Percentiles rank a stretch among this genome's conserved stretches.
phyloP scores from a whole-genome alignment of 177 flowering plant genomes.

The Telopea speciosissima region DNA sequence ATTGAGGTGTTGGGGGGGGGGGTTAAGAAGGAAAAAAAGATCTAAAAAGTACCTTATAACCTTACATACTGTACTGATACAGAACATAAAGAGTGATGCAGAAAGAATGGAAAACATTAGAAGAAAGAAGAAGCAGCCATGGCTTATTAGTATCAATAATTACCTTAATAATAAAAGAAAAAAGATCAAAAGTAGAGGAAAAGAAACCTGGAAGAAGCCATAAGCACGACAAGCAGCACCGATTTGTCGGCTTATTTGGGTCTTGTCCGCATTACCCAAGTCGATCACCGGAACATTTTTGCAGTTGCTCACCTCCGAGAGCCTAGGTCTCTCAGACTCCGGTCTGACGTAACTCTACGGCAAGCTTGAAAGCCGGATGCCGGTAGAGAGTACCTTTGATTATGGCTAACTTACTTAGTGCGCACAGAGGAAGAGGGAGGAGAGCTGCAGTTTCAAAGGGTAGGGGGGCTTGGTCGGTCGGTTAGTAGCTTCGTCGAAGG shows the following conservation, averaged over 20 bases:
- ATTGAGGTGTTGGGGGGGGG: too few relatives aligned
- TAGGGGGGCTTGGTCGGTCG: background rate
- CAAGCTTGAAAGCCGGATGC: constrained; percentile 6
- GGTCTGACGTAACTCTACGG: constrained; percentile 23
- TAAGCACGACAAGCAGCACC: constrained; percentile 16
- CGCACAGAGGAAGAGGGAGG: too few relatives aligned
- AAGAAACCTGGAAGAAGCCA: constrained; percentile 34
- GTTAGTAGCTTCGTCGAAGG: background rate
- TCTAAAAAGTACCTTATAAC: too few relatives aligned
- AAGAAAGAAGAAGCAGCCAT: too few relatives aligned
- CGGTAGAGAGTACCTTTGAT: constrained; percentile 19
- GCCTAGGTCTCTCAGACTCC: constrained; percentile 24
- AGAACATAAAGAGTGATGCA: too few relatives aligned
- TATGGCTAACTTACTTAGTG: background rate
- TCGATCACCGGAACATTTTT: constrained; percentile 25
- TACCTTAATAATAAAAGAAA: too few relatives aligned
- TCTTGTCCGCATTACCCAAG: constrained; percentile 6
- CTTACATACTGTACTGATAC: too few relatives aligned
- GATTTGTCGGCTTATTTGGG: constrained; percentile 7
- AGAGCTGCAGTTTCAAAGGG: too few relatives aligned
- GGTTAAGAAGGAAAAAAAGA: too few relatives aligned
- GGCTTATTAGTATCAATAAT: background rate
- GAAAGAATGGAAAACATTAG: too few relatives aligned
- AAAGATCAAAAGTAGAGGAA: background rate
- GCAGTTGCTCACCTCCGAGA: constrained; percentile 16